Percentiles rank a stretch among this genome's conserved stretches.
phyloP scores from a whole-genome alignment of 1,139 yeast species.

The Pneumocystis canis region DNA sequence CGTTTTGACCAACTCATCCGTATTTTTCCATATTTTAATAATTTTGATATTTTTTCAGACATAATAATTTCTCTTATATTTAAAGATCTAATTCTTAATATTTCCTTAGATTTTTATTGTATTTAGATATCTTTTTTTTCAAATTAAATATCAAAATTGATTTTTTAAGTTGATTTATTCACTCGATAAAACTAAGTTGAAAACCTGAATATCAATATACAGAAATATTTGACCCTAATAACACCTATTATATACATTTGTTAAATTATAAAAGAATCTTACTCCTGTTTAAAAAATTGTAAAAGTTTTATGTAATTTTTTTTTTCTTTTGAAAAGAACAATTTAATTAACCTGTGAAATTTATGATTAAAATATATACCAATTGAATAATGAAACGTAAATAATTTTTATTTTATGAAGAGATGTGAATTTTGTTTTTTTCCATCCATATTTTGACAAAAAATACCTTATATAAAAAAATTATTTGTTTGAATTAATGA shows the following conservation, averaged over 20 bases:
- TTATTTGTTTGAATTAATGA: too few species aligned
- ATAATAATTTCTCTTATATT: background rate
- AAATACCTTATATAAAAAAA: too few species aligned
- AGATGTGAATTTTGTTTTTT: too few species aligned
- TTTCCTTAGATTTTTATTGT: background rate
- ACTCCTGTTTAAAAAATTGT: background rate
- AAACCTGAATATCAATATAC: background rate
- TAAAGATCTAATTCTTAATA: background rate
- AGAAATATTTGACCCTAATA: background rate
- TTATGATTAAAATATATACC: background rate
- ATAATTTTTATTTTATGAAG: too few species aligned
- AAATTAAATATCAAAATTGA: background rate
- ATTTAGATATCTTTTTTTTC: background rate
- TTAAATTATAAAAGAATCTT: background rate
- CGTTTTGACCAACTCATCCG: slow-evolving; percentile 88
- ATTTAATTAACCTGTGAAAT: background rate
- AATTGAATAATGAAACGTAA: background rate
- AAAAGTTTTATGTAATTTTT: background rate
- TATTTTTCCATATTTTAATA: slow-evolving; percentile 26
- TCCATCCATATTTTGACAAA: too few species aligned
- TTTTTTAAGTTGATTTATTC: background rate
- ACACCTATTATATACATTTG: background rate
- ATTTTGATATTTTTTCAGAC: slow-evolving; percentile 18
- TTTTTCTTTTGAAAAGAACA: background rate
- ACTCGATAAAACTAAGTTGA: background rate